Percentiles rank a stretch among this genome's conserved stretches.
Evolutionary conservation across 1,139 yeast genomes (phyloP).

Genomic region (Debaryomyces coudertii): DNA sequence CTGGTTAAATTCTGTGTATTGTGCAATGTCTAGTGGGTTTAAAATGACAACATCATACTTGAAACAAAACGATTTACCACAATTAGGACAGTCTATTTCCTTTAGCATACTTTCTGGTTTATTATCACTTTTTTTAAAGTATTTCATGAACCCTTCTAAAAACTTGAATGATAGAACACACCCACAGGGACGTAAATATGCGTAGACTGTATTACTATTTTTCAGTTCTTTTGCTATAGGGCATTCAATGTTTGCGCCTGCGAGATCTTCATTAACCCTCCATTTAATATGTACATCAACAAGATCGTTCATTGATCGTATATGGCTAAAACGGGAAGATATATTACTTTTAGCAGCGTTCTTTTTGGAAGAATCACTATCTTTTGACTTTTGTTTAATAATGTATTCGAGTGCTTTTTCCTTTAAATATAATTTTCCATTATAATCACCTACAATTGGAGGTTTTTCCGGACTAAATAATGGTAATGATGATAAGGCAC

Average conservation of each 20-base stretch:
- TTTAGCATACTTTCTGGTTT: background rate
- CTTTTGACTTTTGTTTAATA: slow-evolving; percentile 35
- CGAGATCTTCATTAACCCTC: slow-evolving; percentile 24
- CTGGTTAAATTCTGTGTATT: slow-evolving; percentile 36
- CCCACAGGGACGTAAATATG: slow-evolving; percentile 44
- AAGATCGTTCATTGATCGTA: slow-evolving; percentile 39
- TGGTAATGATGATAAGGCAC: slow-evolving; percentile 35
- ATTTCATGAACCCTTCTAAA: slow-evolving; percentile 21
- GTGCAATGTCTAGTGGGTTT: slow-evolving; percentile 25
- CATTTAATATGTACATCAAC: slow-evolving; percentile 32
- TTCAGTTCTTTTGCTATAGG: slow-evolving; percentile 40
- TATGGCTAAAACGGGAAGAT: slow-evolving; percentile 37
- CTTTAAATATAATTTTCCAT: slow-evolving; percentile 71
- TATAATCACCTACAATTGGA: slow-evolving; percentile 72
- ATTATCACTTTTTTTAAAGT: slow-evolving; percentile 14
- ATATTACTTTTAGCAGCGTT: slow-evolving; percentile 21
- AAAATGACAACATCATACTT: slow-evolving; percentile 37
- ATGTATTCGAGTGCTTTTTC: slow-evolving; percentile 65
- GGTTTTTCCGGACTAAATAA: slow-evolving; percentile 19
- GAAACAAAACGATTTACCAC: slow-evolving; percentile 27
- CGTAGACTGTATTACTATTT: slow-evolving; percentile 30
- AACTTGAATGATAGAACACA: slow-evolving; percentile 37
- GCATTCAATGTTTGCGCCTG: slow-evolving; percentile 44
- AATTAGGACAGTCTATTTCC: slow-evolving; percentile 36
- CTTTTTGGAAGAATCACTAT: slow-evolving; percentile 22